A percentile compares a stretch with the other conserved stretches of the same genome.
Conservation (phyloP, 768 basidiomycete genomes). For the Megacollybia marginata region DNA sequence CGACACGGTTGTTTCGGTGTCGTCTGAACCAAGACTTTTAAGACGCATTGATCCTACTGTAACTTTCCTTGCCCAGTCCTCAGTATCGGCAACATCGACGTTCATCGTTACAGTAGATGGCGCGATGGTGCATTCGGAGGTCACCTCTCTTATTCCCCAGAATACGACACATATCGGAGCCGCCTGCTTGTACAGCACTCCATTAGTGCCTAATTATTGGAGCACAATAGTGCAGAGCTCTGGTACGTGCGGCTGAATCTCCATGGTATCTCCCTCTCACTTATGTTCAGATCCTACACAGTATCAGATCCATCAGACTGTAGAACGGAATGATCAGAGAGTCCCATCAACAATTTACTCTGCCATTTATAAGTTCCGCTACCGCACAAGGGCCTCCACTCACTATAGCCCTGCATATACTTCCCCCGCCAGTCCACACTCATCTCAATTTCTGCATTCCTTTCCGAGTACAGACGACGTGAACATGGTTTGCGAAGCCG, state of each 20-base stretch:
- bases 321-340: slow-evolving; percentile 28
- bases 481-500: background rate
- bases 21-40: slow-evolving; percentile 22
- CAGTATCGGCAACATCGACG: slow-evolving; percentile 43
- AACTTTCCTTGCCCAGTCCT: slow-evolving; percentile 46
- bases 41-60: slow-evolving; percentile 59
- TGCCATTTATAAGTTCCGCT: slow-evolving; percentile 52
- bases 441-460: background rate
- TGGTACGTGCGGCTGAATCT: slow-evolving; percentile 31
- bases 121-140: slow-evolving; percentile 44
- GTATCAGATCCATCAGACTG: slow-evolving; percentile 62
- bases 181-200: slow-evolving; percentile 47
- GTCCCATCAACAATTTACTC: slow-evolving; percentile 38
- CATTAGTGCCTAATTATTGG: slow-evolving; percentile 63
- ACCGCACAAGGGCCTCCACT: slow-evolving; percentile 12
- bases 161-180: slow-evolving; percentile 12
- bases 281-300: slow-evolving; percentile 50
- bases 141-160: slow-evolving; percentile 24
- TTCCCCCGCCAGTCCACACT: background rate
- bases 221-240: slow-evolving; percentile 43
- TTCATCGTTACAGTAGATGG: slow-evolving; percentile 49
- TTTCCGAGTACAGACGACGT: background rate
- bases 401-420: background rate
- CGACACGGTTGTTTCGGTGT: slow-evolving; percentile 28
- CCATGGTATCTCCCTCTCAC: slow-evolving; percentile 3